These are phyloP conservation scores for Colletotrichum gloeosporioides DNA, from an alignment of 2,329 filamentous ascomycete species.

Conservation along the genomic window DNA sequence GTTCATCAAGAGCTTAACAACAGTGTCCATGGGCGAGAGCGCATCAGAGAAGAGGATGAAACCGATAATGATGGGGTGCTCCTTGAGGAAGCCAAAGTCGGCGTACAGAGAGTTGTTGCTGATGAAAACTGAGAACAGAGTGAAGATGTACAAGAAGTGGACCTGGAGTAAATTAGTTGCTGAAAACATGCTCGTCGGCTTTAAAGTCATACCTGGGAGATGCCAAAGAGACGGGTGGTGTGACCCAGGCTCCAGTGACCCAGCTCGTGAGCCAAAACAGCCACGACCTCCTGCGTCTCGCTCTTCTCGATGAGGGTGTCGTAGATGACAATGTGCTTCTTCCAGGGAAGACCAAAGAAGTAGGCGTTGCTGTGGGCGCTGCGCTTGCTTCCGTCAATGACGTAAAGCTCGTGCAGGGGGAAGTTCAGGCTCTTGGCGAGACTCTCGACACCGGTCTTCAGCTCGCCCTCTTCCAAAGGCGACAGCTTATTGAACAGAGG, in stretches of 20 bases:
- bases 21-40: slow-evolving; percentile 90
- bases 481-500: slow-evolving; percentile 99
- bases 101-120: slow-evolving; percentile 91
- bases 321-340: slow-evolving; percentile 99
- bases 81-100: slow-evolving; percentile 84
- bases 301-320: slow-evolving; percentile 98
- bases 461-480: slow-evolving; percentile 82
- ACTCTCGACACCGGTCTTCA: slow-evolving; percentile 87
- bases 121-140: slow-evolving; percentile 96
- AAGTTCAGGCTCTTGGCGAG: slow-evolving; percentile 87
- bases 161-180: slow-evolving; percentile 54
- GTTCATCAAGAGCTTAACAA: slow-evolving; percentile 96
- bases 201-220: slow-evolving; percentile 70
- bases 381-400: slow-evolving; percentile 91
- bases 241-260: slow-evolving; percentile 97
- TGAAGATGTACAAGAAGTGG: slow-evolving; percentile 96
- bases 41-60: slow-evolving; percentile 98
- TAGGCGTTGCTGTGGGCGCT: slow-evolving; percentile 90
- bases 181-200: not conserved
- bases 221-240: slow-evolving; percentile 88
- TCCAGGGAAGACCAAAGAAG: slow-evolving; percentile 98
- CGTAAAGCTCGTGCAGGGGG: slow-evolving; percentile 89
- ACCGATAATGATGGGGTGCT: slow-evolving; percentile 92
- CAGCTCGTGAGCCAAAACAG: slow-evolving; percentile 92
- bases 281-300: slow-evolving; percentile 88